Evolutionary conservation across 495 filamentous ascomycete species (phyloP), one percentile per base, ranked within the genome.

Genomic region (Aspergillus avenaceus): DNA sequence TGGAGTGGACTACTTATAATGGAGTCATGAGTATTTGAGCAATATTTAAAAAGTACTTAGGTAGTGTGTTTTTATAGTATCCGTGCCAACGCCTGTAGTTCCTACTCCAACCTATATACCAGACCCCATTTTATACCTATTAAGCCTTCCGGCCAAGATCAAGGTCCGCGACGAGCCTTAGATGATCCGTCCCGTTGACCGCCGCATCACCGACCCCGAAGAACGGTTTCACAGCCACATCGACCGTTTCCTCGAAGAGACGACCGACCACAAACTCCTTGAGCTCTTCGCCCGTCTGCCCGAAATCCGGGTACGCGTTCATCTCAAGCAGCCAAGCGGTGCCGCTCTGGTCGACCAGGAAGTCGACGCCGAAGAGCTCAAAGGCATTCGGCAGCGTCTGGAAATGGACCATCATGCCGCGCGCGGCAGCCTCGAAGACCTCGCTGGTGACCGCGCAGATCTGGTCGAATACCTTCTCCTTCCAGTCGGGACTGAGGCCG

Each of bases 251-350:
- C 58, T 82, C 78, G 75, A 91, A 91, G 48, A 98, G 70, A 24
- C 85, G 86, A 4, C 70, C 75, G 11, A 98, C 83, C 46, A 97
- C 66, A 25, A 52, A 50, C 5, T 71, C 78, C 58, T 73, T 83
- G 49, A 89, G 64, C 41, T 84, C 80, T 9, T 80, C 82, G 2
- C 93, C 92, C 11, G 90, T 96, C 79, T 97, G 92, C 60, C 67
- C 81, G 59, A 97, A 97, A 68, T 98, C 93, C 38, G 93, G 93
- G 66, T 91, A 98, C 1, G 92, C 87, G 70, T 98, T 98, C n/a
- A 95, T 79, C 74, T 98, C 93, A 44, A 98, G 65, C 59, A 97
- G 66, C 77, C 80, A 96, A 18, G 82, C 79, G 3, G 49, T 75
- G 0, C 82, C 83, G 4, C 53, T 40, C 5, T 65, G 77, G 64